Base-by-base conservation (phyloP, 1,284 basidiomycete genomes). In the Rhodotorula glutinis region DNA sequence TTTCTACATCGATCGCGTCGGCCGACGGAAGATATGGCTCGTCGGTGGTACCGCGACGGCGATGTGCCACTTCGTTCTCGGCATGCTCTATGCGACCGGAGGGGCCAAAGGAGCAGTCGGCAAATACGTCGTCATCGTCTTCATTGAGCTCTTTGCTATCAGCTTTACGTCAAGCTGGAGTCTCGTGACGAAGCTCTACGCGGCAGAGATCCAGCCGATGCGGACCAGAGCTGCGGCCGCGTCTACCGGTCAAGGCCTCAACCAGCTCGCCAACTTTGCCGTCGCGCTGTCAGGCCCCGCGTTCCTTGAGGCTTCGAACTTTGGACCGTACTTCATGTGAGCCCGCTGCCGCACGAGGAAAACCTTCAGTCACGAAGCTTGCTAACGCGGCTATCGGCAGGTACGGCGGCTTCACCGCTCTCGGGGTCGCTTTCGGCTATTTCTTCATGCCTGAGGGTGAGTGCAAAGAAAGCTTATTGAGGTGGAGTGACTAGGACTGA, bases 1-100 rank as follows among this genome's bases (percentile, higher is more conserved):
- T 0, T 53, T 60, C 47, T 62, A 64, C 63, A 66, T 71, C 30
- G 52, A 71, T 43, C 43, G 47, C 4, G 52, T 63, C 19, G 66
- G 63, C 14, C 7, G 54, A 1, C 49, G 62, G 21, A 58, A 29
- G 43, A 63, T 63, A 58, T 79, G 80, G 73, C 81, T 85, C 60
- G 73, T 77, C 27, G 83, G 84, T 7, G 83, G 83, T 13, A 68
- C 78, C 1, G 75, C 80, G 56, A 82, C 84, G 57, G 73, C 80
- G 0, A 66, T 66, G 3, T 76, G 76, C 66, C 78, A 82, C 79
- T 71, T 81, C 57, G 59, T 80, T 49, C 82, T 84, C 63, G 83
- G 80, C 11, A 70, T 76, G 17, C 70, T 84, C 56, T 84, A 84
- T 70, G 82, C 80, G 4, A 76, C 77, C 25, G 75, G 79, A 21